phyloP scores from a whole-genome alignment of 1,139 yeast genomes.

The Pichia cactophila region DNA sequence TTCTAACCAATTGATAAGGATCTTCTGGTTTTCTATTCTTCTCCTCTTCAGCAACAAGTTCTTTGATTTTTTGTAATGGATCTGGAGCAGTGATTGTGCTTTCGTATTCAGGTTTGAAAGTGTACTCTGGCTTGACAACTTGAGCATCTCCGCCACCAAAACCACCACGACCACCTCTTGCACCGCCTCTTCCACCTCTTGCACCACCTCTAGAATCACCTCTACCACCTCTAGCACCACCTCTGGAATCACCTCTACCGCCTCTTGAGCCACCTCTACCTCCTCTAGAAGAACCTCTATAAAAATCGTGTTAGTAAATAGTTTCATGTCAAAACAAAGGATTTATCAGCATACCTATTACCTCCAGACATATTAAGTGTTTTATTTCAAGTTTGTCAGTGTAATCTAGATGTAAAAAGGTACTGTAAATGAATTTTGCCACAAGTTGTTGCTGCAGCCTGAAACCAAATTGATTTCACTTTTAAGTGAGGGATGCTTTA shows the following conservation, averaged over 20 bases:
- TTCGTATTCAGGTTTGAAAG: slow-evolving; percentile 17
- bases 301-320: neutral
- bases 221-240: slow-evolving; percentile 11
- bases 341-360: slow-evolving; percentile 1
- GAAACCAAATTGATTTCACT: too few relatives aligned
- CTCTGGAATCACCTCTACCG: slow-evolving; percentile 11
- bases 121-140: slow-evolving; percentile 17
- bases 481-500: too few relatives aligned
- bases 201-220: slow-evolving; percentile 11
- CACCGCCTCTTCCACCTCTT: slow-evolving; percentile 9
- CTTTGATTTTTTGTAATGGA: slow-evolving; percentile 12
- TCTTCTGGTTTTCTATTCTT: slow-evolving; percentile 12
- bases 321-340: too few relatives aligned
- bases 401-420: too few relatives aligned
- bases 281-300: slow-evolving; percentile 9
- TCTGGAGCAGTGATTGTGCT: slow-evolving; percentile 10
- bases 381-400: neutral
- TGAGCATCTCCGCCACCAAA: slow-evolving; percentile 15
- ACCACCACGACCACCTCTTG: slow-evolving; percentile 15
- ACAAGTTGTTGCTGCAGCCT: too few relatives aligned
- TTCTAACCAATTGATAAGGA: slow-evolving; percentile 12
- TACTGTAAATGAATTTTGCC: too few relatives aligned
- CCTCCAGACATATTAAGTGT: slow-evolving; percentile 5
- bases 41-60: slow-evolving; percentile 10
- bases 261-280: slow-evolving; percentile 2